Base-by-base conservation (phyloP, 140 eudicot genomes). In the Flaveria floridana region DNA sequence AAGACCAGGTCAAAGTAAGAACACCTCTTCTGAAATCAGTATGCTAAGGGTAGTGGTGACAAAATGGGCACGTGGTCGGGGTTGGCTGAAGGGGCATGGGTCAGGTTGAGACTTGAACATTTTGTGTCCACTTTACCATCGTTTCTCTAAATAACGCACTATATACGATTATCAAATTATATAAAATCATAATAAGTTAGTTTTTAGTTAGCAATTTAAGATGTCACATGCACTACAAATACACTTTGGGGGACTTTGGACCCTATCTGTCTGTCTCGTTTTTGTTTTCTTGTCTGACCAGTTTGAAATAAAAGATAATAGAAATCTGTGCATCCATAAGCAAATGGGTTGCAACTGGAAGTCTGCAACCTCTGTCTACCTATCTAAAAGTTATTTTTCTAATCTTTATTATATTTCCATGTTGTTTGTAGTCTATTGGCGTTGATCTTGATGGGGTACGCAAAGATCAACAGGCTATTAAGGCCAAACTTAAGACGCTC, bases 1-100 rank as follows among this genome's bases (percentile, higher is more conserved):
- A 87, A 69, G 93, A 89, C 81, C 96, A 89, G 81, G 93, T 89
- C 77, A 89, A 89, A 80, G 96, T 89, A 85, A 68, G 90, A 70
- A 48, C 5, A 6, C 80, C 25, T 26, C 26, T 65, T 15, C 52
- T 55, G 16, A 28, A 64, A 62, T 16, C 37, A 2, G 25, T 68
- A 2, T 47, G 7, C 15, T 34, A 6, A 37, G 50, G 1, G 67
- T 61, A 61, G 67, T 12, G 19, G 65, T 39, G 7, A 6, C 57
- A 28, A 72, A 3, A 55, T 39, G 65, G 65, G 48, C 6, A 3
- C 34, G 3, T 28, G 34, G 37, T 5, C 37, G 6, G 6, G 37
- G 37, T 3, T 30, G 37, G 37, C 1, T 30, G 4, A 5, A 0
- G 37, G 6, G 37, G 37, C 6, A 30, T 30, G 37, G 37, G 37